phyloP scores from a whole-genome alignment of 1,284 basidiomycete genomes.

The Cryptococcus sp. region DNA sequence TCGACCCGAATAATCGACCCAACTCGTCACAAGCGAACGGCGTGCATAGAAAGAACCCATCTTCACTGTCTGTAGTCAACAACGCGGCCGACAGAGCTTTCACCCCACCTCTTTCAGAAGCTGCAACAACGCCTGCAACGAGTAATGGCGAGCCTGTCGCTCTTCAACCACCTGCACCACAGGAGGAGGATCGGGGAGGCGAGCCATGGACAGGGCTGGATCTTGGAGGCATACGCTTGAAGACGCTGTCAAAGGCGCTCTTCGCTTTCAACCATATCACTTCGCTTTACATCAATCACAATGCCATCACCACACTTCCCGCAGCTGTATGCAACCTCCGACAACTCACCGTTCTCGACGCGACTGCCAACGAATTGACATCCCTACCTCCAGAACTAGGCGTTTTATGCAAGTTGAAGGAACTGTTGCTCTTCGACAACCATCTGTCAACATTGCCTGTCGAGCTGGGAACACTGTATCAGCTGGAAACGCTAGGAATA shows the following conservation, averaged over 20 bases:
- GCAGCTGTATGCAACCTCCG: constrained; percentile 80
- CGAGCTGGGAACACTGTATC: constrained; percentile 87
- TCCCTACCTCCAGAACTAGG: constrained; percentile 85
- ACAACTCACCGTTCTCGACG: constrained; percentile 86
- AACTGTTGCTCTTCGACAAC: constrained; percentile 96
- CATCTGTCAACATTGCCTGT: constrained; percentile 77
- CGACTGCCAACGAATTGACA: constrained; percentile 83
- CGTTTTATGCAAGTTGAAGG: constrained; percentile 84
- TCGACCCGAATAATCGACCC: constrained; percentile 53
- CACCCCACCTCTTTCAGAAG: constrained; percentile 24
- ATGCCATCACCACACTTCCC: constrained; percentile 77
- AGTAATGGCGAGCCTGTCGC: constrained; percentile 38
- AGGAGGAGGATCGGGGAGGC: constrained; percentile 39
- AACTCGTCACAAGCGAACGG: constrained; percentile 48
- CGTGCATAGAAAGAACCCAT: constrained; percentile 49
- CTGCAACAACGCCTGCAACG: constrained; percentile 21
- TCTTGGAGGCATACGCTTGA: constrained; percentile 92
- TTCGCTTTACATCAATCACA: constrained; percentile 97
- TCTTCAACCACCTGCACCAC: constrained; percentile 35
- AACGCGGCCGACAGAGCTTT: constrained; percentile 25
- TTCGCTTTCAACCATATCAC: constrained; percentile 93
- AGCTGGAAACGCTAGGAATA: constrained; percentile 88
- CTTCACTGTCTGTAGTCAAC: constrained; percentile 29
- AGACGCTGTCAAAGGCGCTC: constrained; percentile 79
- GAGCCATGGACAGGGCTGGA: constrained; percentile 85